Percentiles rank a stretch among this genome's conserved stretches.
phyloP scores from a whole-genome alignment of 75 land plant genomes.

The Cupressus sempervirens region DNA sequence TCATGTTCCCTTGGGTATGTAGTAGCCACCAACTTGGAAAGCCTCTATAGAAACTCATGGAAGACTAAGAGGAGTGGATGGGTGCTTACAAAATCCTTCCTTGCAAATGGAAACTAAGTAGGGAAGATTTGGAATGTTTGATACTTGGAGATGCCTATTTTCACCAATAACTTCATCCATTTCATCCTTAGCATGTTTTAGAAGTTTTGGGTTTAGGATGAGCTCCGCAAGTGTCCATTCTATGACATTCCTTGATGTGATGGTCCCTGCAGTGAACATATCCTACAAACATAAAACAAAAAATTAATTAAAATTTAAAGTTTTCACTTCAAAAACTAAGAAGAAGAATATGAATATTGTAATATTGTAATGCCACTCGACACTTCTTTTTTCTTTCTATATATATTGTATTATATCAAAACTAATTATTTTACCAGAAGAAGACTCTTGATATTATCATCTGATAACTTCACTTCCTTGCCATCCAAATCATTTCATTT shows the following conservation, averaged over 20 bases:
- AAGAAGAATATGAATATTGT: no score
- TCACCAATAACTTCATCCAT: conserved; percentile 45
- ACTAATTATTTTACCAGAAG: neutral
- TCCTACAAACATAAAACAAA: conserved; percentile 16
- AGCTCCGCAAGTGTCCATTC: conserved; percentile 51
- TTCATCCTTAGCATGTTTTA: conserved; percentile 22
- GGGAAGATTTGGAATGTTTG: conserved; percentile 34
- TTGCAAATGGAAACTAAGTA: conserved; percentile 42
- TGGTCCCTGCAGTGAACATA: conserved; percentile 36
- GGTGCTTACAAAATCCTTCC: conserved; percentile 43
- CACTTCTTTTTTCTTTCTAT: no score
- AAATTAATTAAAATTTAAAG: conserved; percentile 10
- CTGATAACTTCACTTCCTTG: neutral
- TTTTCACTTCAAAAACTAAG: neutral
- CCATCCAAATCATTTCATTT: conserved; percentile 9
- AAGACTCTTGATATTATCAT: conserved; percentile 24
- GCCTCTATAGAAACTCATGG: conserved; percentile 22
- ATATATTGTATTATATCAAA: neutral
- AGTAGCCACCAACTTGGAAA: conserved; percentile 30
- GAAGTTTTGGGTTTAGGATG: conserved; percentile 30
- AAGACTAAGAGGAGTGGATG: conserved; percentile 32
- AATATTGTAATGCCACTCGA: no score
- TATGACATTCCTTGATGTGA: conserved; percentile 33
- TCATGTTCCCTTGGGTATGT: conserved; percentile 25
- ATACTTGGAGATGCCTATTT: conserved; percentile 26